Conservation (phyloP, 139 green algal species). For the Coccomyxa sp. region DNA sequence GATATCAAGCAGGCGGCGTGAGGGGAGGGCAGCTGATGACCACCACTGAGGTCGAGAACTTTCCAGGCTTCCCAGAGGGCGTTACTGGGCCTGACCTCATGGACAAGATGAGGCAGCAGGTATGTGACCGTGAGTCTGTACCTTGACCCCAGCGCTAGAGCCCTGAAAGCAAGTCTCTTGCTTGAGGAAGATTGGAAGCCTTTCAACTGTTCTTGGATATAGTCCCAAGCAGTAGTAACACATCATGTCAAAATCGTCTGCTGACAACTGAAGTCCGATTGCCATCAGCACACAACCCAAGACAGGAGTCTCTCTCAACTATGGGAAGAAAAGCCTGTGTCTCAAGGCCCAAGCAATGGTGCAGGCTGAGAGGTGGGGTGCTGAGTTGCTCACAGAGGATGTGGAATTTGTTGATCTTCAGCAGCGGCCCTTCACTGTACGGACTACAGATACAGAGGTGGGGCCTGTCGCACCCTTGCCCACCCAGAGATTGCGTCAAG, state of each 20-base stretch:
- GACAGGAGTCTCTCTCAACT: no score
- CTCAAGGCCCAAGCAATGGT: background rate
- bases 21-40: slow-evolving; percentile 96
- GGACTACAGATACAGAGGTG: slow-evolving; percentile 58
- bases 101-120: slow-evolving; percentile 92
- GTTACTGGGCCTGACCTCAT: slow-evolving; percentile 97
- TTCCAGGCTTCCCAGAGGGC: slow-evolving; percentile 93
- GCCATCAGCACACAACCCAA: no score
- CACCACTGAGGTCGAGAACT: slow-evolving; percentile 88
- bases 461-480: background rate
- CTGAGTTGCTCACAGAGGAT: slow-evolving; percentile 88
- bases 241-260: no score
- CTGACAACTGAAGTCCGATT: no score
- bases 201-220: no score
- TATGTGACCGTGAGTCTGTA: no score
- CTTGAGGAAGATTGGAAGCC: no score
- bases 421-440: slow-evolving; percentile 73
- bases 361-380: slow-evolving; percentile 92
- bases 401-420: slow-evolving; percentile 86
- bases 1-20: slow-evolving; percentile 69
- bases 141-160: no score
- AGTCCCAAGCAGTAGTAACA: no score
- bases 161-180: no score
- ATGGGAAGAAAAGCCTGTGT: no score
- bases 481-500: background rate